Conservation (phyloP, 805 yeast genomes). For the Candida incommunis region DNA sequence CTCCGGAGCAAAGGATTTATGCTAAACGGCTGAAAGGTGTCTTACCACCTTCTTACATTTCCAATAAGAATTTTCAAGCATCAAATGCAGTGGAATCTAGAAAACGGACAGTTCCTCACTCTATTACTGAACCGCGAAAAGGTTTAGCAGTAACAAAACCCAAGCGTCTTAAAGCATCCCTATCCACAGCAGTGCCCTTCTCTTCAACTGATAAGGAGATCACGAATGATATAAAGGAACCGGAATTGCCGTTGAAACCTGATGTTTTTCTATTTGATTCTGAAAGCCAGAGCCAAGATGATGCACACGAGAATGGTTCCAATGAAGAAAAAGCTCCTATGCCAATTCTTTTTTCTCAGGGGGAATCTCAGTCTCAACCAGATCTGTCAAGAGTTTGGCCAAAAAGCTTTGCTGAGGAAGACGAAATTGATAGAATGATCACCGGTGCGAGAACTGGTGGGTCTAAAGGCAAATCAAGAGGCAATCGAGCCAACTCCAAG, state of each 20-base stretch:
- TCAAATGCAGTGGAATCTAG: not conserved
- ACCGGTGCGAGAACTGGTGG: not conserved
- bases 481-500: not conserved
- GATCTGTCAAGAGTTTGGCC: not conserved
- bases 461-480: not conserved
- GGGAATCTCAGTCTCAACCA: not conserved
- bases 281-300: not conserved
- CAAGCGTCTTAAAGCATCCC: not conserved
- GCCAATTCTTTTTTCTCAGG: not conserved
- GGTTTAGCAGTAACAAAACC: not conserved
- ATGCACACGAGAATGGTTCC: not conserved
- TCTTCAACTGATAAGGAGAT: too few relatives aligned
- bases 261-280: not conserved
- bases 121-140: too few relatives aligned
- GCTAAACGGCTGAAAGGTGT: not conserved
- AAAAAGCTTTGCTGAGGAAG: not conserved
- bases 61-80: not conserved
- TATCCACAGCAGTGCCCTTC: not conserved
- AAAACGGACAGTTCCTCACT: too few relatives aligned
- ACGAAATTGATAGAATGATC: not conserved
- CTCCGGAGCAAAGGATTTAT: not conserved
- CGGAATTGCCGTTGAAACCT: not conserved
- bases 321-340: not conserved
- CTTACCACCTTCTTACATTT: not conserved
- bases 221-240: too few relatives aligned